Evolutionary conservation across 192 early-diverging fungal species (phyloP).

Genomic region (Entomortierella beljakovae): DNA sequence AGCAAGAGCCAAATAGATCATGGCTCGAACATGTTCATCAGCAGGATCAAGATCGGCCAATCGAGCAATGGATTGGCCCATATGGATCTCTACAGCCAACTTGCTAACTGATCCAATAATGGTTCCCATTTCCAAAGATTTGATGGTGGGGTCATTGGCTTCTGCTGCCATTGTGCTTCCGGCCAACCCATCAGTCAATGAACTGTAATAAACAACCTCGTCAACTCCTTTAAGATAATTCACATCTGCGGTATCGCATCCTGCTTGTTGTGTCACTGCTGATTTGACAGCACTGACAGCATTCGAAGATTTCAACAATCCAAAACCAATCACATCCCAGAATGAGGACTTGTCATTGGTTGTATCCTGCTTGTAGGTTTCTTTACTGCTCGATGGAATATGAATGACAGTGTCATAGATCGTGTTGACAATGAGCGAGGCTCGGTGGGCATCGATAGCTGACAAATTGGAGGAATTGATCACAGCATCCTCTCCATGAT

Average conservation of each 20-base stretch:
- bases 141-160: slow-evolving; percentile 4
- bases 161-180: slow-evolving; percentile 9
- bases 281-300: slow-evolving; percentile 9
- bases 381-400: slow-evolving; percentile 21
- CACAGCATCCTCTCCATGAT: slow-evolving; percentile 20
- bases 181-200: slow-evolving; percentile 23
- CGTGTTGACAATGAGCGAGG: slow-evolving; percentile 21
- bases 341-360: slow-evolving; percentile 4
- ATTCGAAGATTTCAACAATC: slow-evolving; percentile 14
- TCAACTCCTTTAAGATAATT: slow-evolving; percentile 18
- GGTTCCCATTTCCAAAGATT: slow-evolving; percentile 10
- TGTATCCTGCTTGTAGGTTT: background rate
- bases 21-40: slow-evolving; percentile 6
- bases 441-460: slow-evolving; percentile 11
- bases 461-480: background rate
- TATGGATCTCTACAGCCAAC: slow-evolving; percentile 28
- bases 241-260: slow-evolving; percentile 16
- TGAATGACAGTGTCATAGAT: slow-evolving; percentile 38
- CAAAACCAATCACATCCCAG: slow-evolving; percentile 26
- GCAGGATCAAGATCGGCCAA: slow-evolving; percentile 19
- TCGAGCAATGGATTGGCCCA: slow-evolving; percentile 24
- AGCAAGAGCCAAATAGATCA: slow-evolving; percentile 14
- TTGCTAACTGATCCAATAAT: slow-evolving; percentile 26
- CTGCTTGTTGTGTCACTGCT: background rate
- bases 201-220: slow-evolving; percentile 27